A percentile compares a stretch with the other conserved stretches of the same genome.
phyloP scores from a whole-genome alignment of 306 rosid genomes.

The Gleditsia sinensis region DNA sequence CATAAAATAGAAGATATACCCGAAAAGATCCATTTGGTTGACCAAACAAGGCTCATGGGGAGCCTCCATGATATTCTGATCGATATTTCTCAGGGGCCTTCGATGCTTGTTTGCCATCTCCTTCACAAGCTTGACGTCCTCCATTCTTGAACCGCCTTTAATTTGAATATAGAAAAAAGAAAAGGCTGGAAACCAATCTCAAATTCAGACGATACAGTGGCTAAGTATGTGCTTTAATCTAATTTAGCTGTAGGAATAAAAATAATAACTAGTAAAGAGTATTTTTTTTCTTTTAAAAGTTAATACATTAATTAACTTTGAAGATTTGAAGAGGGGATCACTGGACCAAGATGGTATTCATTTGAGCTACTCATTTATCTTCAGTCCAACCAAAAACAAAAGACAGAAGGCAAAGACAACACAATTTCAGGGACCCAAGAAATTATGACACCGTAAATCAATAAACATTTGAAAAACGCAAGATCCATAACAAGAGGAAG shows the following conservation, averaged over 20 bases:
- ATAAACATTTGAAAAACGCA: slow-evolving; percentile 10
- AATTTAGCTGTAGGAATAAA: not conserved
- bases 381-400: not conserved
- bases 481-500: slow-evolving; percentile 16
- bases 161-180: slow-evolving; percentile 9
- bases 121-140: slow-evolving; percentile 33
- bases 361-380: slow-evolving; percentile 43
- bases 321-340: slow-evolving; percentile 29
- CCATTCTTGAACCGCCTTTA: slow-evolving; percentile 44
- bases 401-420: not conserved
- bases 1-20: slow-evolving; percentile 28
- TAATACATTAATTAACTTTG: slow-evolving; percentile 28
- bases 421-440: too few relatives aligned
- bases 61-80: slow-evolving; percentile 43
- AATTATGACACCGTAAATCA: not conserved
- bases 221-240: not conserved
- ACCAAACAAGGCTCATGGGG: slow-evolving; percentile 7
- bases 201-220: not conserved
- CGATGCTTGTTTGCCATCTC: slow-evolving; percentile 42
- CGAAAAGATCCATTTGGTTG: slow-evolving; percentile 34
- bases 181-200: not conserved
- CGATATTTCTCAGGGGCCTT: slow-evolving; percentile 42
- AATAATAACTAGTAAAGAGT: not conserved
- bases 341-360: slow-evolving; percentile 34
- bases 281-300: not conserved